Percentiles rank a stretch among this genome's conserved stretches.
Evolutionary conservation across 106 monocot species (phyloP).

Genomic region (Posidonia australis): DNA sequence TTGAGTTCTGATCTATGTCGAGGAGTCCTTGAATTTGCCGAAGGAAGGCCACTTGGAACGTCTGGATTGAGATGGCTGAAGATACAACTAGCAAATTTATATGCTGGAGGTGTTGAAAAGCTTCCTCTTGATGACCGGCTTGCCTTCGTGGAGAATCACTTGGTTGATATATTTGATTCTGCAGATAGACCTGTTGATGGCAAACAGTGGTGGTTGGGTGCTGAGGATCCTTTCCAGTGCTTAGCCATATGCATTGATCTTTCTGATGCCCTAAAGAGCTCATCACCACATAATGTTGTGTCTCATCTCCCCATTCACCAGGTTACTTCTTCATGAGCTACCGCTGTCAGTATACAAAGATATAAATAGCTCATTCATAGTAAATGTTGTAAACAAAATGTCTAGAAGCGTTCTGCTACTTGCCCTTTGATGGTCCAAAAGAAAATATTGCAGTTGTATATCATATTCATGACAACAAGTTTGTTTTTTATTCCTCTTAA

Average conservation of each 20-base stretch:
- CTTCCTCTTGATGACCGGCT: slow-evolving; percentile 51
- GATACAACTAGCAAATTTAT: slow-evolving; percentile 81
- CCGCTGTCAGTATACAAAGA: too few relatives aligned
- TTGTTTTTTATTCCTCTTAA: too few relatives aligned
- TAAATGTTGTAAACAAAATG: too few relatives aligned
- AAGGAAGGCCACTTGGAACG: slow-evolving; percentile 66
- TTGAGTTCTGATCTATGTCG: slow-evolving; percentile 85
- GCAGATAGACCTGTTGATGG: slow-evolving; percentile 72
- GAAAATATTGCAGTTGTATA: too few relatives aligned
- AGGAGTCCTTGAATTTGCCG: slow-evolving; percentile 69
- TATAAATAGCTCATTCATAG: too few relatives aligned
- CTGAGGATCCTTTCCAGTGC: slow-evolving; percentile 91
- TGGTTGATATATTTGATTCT: slow-evolving; percentile 75
- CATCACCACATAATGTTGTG: slow-evolving; percentile 34
- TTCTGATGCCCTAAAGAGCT: slow-evolving; percentile 52
- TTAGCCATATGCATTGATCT: slow-evolving; percentile 81
- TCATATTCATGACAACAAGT: too few relatives aligned
- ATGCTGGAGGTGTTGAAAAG: slow-evolving; percentile 73
- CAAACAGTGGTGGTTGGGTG: slow-evolving; percentile 70
- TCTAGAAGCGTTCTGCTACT: too few relatives aligned
- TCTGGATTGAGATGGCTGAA: slow-evolving; percentile 74
- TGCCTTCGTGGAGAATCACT: slow-evolving; percentile 65
- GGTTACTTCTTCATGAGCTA: slow-evolving; percentile 17
- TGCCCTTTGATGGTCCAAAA: too few relatives aligned
- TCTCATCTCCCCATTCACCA: slow-evolving; percentile 82